Conservation (phyloP, 1,139 yeast species). For the Protomyces pachydermus region DNA sequence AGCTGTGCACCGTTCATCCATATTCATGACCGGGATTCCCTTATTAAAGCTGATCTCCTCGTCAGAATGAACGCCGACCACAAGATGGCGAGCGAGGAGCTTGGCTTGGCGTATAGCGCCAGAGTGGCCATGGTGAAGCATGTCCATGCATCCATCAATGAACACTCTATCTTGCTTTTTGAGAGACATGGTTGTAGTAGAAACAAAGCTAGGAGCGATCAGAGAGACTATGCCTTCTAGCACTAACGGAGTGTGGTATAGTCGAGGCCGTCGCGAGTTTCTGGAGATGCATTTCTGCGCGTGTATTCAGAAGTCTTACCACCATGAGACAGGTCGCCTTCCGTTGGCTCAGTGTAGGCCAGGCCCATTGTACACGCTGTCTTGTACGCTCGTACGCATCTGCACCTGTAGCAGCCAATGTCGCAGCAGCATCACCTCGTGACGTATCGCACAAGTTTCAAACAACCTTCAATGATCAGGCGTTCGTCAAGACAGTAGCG, state of each 20-base stretch:
- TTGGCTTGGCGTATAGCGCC: slow-evolving; percentile 95
- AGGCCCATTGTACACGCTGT: background rate
- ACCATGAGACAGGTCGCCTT: background rate
- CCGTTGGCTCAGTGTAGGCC: background rate
- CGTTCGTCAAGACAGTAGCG: slow-evolving; percentile 39
- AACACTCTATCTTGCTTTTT: slow-evolving; percentile 7
- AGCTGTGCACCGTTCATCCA: slow-evolving; percentile 68
- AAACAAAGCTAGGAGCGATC: background rate
- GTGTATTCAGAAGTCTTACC: too few relatives aligned
- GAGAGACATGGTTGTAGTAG: background rate
- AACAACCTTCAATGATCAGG: slow-evolving; percentile 22
- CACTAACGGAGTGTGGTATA: too few relatives aligned
- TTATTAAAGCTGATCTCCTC: slow-evolving; percentile 75
- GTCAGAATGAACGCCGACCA: slow-evolving; percentile 88
- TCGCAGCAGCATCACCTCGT: background rate
- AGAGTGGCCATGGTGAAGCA: slow-evolving; percentile 57
- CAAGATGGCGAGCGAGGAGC: slow-evolving; percentile 65
- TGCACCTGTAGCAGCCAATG: background rate
- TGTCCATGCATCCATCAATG: slow-evolving; percentile 23
- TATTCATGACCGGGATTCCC: slow-evolving; percentile 89
- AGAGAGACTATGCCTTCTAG: background rate
- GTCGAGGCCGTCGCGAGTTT: too few relatives aligned
- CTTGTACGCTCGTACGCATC: background rate
- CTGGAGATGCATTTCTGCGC: too few relatives aligned
- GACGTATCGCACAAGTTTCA: slow-evolving; percentile 19